A percentile compares a stretch with the other conserved stretches of the same genome.
Conservation (phyloP, 2,329 filamentous ascomycete genomes). For the Colletotrichum musicola region DNA sequence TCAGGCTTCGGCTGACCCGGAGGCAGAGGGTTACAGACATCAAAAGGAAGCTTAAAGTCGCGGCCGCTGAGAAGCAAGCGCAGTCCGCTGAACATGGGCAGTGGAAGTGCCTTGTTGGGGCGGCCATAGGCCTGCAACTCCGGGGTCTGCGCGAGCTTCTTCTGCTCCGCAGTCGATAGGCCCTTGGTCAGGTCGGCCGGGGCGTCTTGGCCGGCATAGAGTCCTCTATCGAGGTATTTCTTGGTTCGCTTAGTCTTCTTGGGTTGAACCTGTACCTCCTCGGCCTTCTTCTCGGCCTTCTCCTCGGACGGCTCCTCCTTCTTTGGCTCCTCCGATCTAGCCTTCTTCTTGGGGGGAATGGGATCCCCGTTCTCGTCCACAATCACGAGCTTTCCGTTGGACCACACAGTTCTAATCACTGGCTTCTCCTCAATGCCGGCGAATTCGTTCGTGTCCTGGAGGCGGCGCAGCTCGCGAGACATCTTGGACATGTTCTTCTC, state of each 20-base stretch:
- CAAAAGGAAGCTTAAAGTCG: slow-evolving; percentile 90
- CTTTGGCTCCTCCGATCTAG: slow-evolving; percentile 43
- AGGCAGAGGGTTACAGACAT: slow-evolving; percentile 89
- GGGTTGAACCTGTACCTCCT: slow-evolving; percentile 50
- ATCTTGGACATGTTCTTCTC: slow-evolving; percentile 62
- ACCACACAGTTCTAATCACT: slow-evolving; percentile 71
- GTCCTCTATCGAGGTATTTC: slow-evolving; percentile 83
- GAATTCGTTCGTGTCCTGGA: slow-evolving; percentile 75
- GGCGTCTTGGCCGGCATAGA: slow-evolving; percentile 85
- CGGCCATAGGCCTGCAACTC: slow-evolving; percentile 61
- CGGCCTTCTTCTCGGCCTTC: slow-evolving; percentile 51
- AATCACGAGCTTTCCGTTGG: slow-evolving; percentile 72
- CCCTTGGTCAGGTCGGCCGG: slow-evolving; percentile 62
- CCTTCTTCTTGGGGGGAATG: slow-evolving; percentile 41
- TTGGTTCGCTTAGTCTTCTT: slow-evolving; percentile 68
- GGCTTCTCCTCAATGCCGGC: slow-evolving; percentile 69
- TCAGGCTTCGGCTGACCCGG: slow-evolving; percentile 90
- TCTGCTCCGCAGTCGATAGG: slow-evolving; percentile 64
- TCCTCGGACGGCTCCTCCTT: slow-evolving; percentile 42
- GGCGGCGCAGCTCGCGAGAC: slow-evolving; percentile 68
- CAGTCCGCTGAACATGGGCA: slow-evolving; percentile 84
- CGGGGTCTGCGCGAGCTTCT: slow-evolving; percentile 60
- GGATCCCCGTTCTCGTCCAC: slow-evolving; percentile 56
- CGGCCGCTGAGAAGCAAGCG: slow-evolving; percentile 77
- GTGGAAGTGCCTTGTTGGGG: slow-evolving; percentile 72